Base-by-base conservation (phyloP, 148 eudicot genomes). In the Drosera capensis region DNA sequence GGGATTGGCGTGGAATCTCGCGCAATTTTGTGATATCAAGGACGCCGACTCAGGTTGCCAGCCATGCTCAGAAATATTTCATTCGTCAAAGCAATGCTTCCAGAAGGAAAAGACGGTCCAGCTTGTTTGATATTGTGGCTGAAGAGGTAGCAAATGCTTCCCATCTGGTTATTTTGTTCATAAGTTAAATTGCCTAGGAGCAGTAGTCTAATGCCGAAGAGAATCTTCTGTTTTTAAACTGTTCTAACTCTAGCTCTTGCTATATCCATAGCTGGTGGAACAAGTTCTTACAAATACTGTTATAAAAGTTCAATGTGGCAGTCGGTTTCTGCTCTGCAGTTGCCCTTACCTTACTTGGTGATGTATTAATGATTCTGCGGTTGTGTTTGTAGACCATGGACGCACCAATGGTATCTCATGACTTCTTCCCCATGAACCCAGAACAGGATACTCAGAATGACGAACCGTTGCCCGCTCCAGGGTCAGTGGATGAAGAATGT, bases 31-130 rank as follows among this genome's bases (percentile, higher is more conserved):
- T 84, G 18, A 74, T 73, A 47, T 56, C 94, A 16, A 84, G 94
- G 72, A 84, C 94, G n/a, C 94, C 94, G 30, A 83, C 94, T 29
- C 94, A 83, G 69, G 94, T 83, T 5, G 94, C 94, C 13, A 84
- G 94, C 60, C 94, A 84, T 59, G 94, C 94, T 38, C 94, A 84
- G 54, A 84, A 84, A 52, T 77, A 79, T 70, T 84, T 79, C 58
- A 79, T 84, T 45, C 55, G 94, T 62, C 94, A 76, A 60, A 61
- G 67, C 63, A 84, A 77, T 49, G 57, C 68, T 29, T 84, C 94
- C 17, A 73, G 85, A 48, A 76, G 94, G 53, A 84, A 79, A 63
- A 69, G 94, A 49, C 77, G 94, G 21, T 79, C 94, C 29, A 84
- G 94, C 64, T 68, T 84, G 54, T 84, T 84, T 51, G 87, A 84